Evolutionary conservation across 306 rosid species (phyloP).

Genomic region (Sechiopsis laciniata): DNA sequence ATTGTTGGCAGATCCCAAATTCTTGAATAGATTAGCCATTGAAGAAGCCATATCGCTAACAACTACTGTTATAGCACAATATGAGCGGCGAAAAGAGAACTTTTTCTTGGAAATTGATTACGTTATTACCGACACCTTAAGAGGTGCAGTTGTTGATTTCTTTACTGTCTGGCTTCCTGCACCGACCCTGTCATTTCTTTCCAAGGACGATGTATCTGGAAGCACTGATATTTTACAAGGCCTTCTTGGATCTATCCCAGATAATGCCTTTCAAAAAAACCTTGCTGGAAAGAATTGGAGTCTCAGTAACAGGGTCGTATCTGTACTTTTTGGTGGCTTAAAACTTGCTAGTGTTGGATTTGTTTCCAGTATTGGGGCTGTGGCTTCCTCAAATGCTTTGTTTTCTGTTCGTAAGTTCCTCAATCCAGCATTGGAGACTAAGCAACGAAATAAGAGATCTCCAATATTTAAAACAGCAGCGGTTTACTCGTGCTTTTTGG

Average conservation of each 20-base stretch:
- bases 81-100: conserved; percentile 74
- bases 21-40: conserved; percentile 84
- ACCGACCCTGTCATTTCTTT: conserved; percentile 85
- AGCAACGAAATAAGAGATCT: conserved; percentile 54
- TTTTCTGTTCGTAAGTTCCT: conserved; percentile 52
- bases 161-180: conserved; percentile 99
- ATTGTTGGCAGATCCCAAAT: conserved; percentile 92
- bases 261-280: conserved; percentile 84
- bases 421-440: conserved; percentile 44
- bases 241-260: conserved; percentile 90
- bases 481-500: conserved; percentile 61
- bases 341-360: conserved; percentile 88
- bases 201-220: conserved; percentile 59
- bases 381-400: conserved; percentile 66
- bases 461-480: conserved; percentile 80
- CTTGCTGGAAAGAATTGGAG: conserved; percentile 78
- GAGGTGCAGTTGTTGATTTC: conserved; percentile 83
- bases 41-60: conserved; percentile 89
- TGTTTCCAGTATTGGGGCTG: conserved; percentile 84
- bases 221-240: conserved; percentile 53
- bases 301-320: conserved; percentile 69
- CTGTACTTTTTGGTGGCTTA: conserved; percentile 82
- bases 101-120: conserved; percentile 84
- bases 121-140: conserved; percentile 70
- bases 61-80: conserved; percentile 76